Evolutionary conservation across 2,329 filamentous ascomycete genomes (phyloP).

Genomic region (Botryosphaeria agaves): DNA sequence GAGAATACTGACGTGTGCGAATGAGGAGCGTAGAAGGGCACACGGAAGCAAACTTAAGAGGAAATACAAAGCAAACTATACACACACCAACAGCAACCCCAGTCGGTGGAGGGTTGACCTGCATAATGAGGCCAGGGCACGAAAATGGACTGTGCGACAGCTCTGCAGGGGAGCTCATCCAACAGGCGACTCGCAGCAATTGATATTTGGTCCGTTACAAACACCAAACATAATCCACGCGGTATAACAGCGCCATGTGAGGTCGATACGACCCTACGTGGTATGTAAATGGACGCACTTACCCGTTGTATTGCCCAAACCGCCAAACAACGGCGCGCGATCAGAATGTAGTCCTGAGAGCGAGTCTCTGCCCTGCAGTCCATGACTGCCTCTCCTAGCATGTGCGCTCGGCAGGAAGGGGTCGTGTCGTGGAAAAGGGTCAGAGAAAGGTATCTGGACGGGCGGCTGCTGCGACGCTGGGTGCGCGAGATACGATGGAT

Average conservation of each 20-base stretch:
- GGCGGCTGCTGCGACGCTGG: slow-evolving; percentile 16
- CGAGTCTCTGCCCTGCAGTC: slow-evolving; percentile 13
- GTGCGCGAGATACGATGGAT: slow-evolving; percentile 16
- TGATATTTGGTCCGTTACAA: not conserved
- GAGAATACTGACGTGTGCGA: not conserved
- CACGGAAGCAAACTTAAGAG: not conserved
- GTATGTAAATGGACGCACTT: slow-evolving; percentile 9
- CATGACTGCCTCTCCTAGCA: slow-evolving; percentile 24
- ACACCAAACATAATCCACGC: not conserved
- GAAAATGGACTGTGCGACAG: not conserved
- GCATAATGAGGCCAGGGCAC: not conserved
- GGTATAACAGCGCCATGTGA: not conserved
- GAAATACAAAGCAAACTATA: not conserved
- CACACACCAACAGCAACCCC: not conserved
- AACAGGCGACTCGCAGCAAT: not conserved
- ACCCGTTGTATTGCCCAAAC: slow-evolving; percentile 19
- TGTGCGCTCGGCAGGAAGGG: slow-evolving; percentile 25
- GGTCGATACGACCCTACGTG: too few relatives aligned
- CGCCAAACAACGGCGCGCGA: slow-evolving; percentile 9
- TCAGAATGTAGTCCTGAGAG: slow-evolving; percentile 12
- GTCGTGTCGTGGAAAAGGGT: slow-evolving; percentile 28
- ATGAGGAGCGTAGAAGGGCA: not conserved
- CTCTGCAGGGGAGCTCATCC: not conserved
- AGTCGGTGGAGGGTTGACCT: not conserved
- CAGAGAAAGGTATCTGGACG: slow-evolving; percentile 26